These are phyloP conservation scores for Fusarium fujikuroi DNA, from an alignment of 2,329 filamentous ascomycete genomes.

Conservation along the genomic window DNA sequence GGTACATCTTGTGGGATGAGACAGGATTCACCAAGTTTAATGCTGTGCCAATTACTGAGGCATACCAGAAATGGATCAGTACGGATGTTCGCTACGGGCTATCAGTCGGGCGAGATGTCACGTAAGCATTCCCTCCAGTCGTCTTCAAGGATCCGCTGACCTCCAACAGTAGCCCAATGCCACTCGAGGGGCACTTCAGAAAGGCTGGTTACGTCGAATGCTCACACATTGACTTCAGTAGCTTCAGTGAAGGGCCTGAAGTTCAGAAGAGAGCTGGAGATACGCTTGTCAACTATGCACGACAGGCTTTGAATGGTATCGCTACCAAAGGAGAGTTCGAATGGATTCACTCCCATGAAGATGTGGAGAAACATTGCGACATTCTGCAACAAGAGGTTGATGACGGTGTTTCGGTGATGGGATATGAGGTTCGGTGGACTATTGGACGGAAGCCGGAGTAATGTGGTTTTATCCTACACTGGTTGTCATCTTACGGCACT, in stretches of 20 bases:
- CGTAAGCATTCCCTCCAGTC: not conserved
- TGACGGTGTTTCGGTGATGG: not conserved
- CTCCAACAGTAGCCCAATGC: not conserved
- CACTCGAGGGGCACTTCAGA: not conserved
- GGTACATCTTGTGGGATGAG: conserved; percentile 12
- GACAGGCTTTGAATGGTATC: conserved; percentile 6
- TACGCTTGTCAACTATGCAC: not conserved
- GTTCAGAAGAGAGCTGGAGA: not conserved
- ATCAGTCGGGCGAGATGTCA: not conserved
- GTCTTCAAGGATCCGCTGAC: not conserved
- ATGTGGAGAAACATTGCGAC: not conserved
- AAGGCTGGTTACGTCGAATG: not conserved
- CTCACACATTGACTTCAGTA: conserved; percentile 3
- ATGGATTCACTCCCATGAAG: not conserved
- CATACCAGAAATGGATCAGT: conserved; percentile 6
- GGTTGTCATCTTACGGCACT: not conserved
- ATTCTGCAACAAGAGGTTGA: not conserved
- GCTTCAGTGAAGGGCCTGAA: not conserved
- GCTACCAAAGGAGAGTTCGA: not conserved
- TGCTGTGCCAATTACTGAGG: not conserved
- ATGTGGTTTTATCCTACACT: not conserved
- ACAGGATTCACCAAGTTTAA: conserved; percentile 4
- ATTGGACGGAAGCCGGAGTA: not conserved
- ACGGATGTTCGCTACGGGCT: not conserved
- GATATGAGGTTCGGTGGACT: conserved; percentile 7